Evolutionary conservation across 768 basidiomycete genomes (phyloP).

Genomic region (Rhodotorula taiwanensis): DNA sequence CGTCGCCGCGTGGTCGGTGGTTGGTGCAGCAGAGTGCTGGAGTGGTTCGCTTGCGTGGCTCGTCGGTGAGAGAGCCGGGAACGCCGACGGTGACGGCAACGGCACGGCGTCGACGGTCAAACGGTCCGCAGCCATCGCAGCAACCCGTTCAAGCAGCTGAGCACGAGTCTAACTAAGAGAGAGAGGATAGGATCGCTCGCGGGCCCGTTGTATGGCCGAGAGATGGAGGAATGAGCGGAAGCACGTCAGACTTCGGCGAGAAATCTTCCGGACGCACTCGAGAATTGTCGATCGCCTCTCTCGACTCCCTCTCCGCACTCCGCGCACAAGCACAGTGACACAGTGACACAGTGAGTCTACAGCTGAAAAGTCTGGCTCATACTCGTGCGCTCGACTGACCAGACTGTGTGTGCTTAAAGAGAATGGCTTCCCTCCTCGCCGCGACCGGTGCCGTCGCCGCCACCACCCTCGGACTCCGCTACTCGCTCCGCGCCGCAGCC

Average conservation of each 20-base stretch:
- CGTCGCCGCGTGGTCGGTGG: slow-evolving; percentile 49
- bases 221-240: too few species aligned
- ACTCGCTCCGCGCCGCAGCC: slow-evolving; percentile 52
- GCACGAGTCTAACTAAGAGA: too few species aligned
- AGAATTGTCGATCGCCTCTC: too few species aligned
- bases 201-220: too few species aligned
- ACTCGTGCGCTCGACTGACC: not conserved
- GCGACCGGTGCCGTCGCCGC: slow-evolving; percentile 66
- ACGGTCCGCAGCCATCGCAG: too few species aligned
- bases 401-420: not conserved
- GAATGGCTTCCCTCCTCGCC: slow-evolving; percentile 70
- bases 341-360: not conserved
- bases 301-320: too few species aligned
- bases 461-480: slow-evolving; percentile 67
- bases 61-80: slow-evolving; percentile 14
- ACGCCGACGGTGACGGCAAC: slow-evolving; percentile 21
- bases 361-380: not conserved
- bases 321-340: not conserved
- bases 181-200: too few species aligned
- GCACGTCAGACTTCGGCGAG: too few species aligned
- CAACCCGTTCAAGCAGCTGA: too few species aligned
- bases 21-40: not conserved
- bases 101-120: too few species aligned
- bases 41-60: not conserved
- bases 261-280: too few species aligned